Evolutionary conservation across 1,284 basidiomycete species (phyloP), one percentile per base, ranked within the genome.

Genomic region (Sporisorium iseilematis-ciliati): DNA sequence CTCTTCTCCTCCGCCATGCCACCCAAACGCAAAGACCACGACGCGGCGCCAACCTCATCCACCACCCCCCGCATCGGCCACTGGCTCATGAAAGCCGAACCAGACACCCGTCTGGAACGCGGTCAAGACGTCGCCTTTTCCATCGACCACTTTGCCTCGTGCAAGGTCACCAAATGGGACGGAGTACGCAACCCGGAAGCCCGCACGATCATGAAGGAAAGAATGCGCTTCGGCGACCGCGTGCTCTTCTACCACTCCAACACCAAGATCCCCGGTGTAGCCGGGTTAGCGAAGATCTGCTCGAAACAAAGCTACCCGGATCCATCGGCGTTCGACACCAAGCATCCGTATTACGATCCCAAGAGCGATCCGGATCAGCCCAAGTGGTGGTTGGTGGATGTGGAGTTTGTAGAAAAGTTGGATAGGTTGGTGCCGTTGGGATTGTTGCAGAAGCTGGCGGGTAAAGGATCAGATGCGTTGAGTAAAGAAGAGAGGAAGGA

Each of bases 151-250:
- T 69, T 84, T 35, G 57, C 65, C 14, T 55, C 63, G 14, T 59
- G 60, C 33, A 50, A 65, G 49, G 90, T 89, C 8, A 94, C 94
- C 0, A 88, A 91, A 20, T 97, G 95, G 95, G 95, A 97, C 82
- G 95, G 95, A 59, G 91, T 95, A 21, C 80, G 95, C 45, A 97
- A 94, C 83, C 92, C 93, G 76, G 92, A 96, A 86, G 96, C 95
- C 1, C 90, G 92, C 80, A 95, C 94, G 79, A 87, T 95, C 66
- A 95, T 98, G 92, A 92, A 92, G 84, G 78, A 81, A 0, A 78
- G 86, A 73, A 98, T 98, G 95, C 89, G 89, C 77, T 77, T 90
- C 7, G 93, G 92, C 23, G 93, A 98, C 83, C 89, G 91, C 86
- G 94, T 88, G n/a, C 80, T 89, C 10, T 89, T 89, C 87, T 98